phyloP scores from a whole-genome alignment of 495 filamentous ascomycete species.

The Pyrenula massariospora region DNA sequence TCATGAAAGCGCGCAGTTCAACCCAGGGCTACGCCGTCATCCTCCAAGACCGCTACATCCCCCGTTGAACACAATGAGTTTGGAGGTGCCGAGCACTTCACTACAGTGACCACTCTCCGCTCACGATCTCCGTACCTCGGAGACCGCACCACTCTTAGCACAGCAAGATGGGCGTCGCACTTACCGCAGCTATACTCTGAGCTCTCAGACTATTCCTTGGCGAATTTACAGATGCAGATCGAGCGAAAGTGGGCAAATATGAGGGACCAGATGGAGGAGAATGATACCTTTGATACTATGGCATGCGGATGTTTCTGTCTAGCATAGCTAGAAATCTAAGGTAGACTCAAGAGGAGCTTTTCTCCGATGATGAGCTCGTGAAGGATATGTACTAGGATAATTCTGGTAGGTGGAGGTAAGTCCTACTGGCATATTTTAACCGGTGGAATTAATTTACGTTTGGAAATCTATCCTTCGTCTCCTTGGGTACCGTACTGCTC shows the following conservation, averaged over 20 bases:
- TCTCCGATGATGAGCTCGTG: too few relatives aligned
- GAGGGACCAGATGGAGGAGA: constrained; percentile 27
- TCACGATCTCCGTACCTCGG: constrained; percentile 41
- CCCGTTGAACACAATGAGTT: constrained; percentile 56
- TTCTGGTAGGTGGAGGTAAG: too few relatives aligned
- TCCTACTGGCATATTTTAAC: too few relatives aligned
- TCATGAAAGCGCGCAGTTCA: constrained; percentile 58
- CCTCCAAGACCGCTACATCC: constrained; percentile 61
- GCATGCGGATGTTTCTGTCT: constrained; percentile 32
- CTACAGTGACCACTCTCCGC: constrained; percentile 62
- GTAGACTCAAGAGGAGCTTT: too few relatives aligned
- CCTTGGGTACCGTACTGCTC: too few relatives aligned
- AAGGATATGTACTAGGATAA: too few relatives aligned
- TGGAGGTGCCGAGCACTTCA: constrained; percentile 55
- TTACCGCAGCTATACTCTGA: constrained; percentile 59
- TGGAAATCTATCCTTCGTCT: too few relatives aligned
- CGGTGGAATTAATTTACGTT: too few relatives aligned
- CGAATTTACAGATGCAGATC: constrained; percentile 52
- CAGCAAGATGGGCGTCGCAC: constrained; percentile 53
- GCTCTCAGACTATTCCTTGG: constrained; percentile 56
- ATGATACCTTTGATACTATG: constrained; percentile 26
- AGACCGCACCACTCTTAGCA: constrained; percentile 56
- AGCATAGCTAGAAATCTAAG: too few relatives aligned
- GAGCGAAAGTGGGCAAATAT: constrained; percentile 29
- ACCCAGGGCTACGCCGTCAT: constrained; percentile 54